Base-by-base conservation (phyloP, 1,139 yeast species). In the Hansenula anomala region DNA sequence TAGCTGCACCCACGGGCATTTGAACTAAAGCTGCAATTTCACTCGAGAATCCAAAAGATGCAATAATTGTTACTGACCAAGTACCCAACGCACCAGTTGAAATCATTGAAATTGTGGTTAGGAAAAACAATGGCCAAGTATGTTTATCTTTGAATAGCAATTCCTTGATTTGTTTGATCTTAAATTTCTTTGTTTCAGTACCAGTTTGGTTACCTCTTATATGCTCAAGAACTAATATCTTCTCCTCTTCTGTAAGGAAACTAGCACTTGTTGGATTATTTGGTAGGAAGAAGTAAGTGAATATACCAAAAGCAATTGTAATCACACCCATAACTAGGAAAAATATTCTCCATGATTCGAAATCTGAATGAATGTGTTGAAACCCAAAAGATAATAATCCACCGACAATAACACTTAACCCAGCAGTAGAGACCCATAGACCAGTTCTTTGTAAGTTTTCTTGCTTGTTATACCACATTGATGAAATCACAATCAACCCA, bases 181-280 rank as follows among this genome's bases (percentile, higher is more conserved):
- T 78, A 59, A 75, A 72, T 22, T 64, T 64, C 41, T 64, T 66
- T 48, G 67, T 73, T 34, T 80, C 82, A 35, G 75, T 69, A 11
- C 85, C 85, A 39, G 67, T 65, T 41, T 66, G 64, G 46, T 69
- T 68, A 9, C 43, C 58, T 31, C 66, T 58, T 58, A 78, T 71
- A 33, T 71, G 66, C 37, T 75, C 75, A 31, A 75, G 58, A 6
- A 71, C 71, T 40, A 69, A 52, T 40, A 67, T 44, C 56, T 71
- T 73, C 47, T 80, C 84, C 30, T 66, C 65, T 8, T 64, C 71
- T 5, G 62, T 63, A 30, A 76, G 58, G 50, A 71, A 72, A 58
- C 68, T 63, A 4, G 80, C 78, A 25, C 60, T 52, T 9, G 71
- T 58, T 15, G 81, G 80, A 28, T 63, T 61, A 50, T 70, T 75